These are phyloP conservation scores for Globisporangium sylvaticum DNA, from an alignment of 352 stramenopile genomes.

Conservation along the genomic window DNA sequence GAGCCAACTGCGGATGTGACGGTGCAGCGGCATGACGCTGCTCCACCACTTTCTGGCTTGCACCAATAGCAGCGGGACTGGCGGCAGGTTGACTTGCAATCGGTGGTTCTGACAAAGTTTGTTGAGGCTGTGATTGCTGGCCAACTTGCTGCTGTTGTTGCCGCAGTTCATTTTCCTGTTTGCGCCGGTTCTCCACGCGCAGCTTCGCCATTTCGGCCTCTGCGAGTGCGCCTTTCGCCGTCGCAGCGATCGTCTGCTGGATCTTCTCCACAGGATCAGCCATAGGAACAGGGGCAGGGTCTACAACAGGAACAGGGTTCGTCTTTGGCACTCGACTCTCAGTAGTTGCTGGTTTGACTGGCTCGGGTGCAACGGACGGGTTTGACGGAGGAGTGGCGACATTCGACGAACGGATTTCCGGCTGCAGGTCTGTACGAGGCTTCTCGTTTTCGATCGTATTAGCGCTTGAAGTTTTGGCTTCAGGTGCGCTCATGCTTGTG, in stretches of 20 bases:
- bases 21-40: background rate
- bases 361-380: background rate
- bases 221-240: constrained; percentile 50
- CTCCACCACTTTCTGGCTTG: background rate
- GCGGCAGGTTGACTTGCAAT: background rate
- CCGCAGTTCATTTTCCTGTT: constrained; percentile 44
- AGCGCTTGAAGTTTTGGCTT: background rate
- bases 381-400: no score
- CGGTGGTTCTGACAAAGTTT: background rate
- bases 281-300: background rate
- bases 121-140: background rate
- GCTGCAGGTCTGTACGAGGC: background rate
- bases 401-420: background rate
- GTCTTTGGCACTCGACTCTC: background rate
- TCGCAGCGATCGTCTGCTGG: constrained; percentile 38
- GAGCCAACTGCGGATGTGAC: constrained; percentile 2
- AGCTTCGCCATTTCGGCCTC: constrained; percentile 71
- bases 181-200: constrained; percentile 57
- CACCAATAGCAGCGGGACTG: background rate
- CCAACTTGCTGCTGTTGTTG: constrained; percentile 28
- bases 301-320: background rate
- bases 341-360: background rate
- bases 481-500: background rate
- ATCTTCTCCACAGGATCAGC: constrained; percentile 10
- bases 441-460: background rate